These are phyloP conservation scores for Komagataella populi DNA, from an alignment of 805 yeast genomes.

Conservation along the genomic window DNA sequence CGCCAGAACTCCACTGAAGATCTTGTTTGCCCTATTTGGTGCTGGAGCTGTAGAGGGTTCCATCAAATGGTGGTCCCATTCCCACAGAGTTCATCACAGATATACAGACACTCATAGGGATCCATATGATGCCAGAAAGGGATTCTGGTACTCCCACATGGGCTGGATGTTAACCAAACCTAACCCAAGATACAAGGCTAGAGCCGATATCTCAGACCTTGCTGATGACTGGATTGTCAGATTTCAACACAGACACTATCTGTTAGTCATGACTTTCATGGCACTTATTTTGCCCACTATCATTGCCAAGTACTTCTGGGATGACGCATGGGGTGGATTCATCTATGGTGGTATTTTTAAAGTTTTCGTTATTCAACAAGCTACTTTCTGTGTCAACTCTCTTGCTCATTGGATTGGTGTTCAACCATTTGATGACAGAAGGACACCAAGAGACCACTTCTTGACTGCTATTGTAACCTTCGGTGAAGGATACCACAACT, in stretches of 20 bases:
- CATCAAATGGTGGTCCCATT: constrained; percentile 82
- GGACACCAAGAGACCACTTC: constrained; percentile 61
- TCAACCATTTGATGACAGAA: constrained; percentile 61
- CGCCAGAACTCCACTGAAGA: constrained; percentile 44
- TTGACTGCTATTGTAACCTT: constrained; percentile 53
- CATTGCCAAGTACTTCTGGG: constrained; percentile 55
- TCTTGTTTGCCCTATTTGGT: constrained; percentile 65
- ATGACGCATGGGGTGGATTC: constrained; percentile 65
- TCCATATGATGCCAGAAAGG: constrained; percentile 77
- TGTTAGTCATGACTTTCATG: constrained; percentile 40
- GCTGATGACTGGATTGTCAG: constrained; percentile 68
- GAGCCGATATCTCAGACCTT: constrained; percentile 73
- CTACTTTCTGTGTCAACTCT: constrained; percentile 66
- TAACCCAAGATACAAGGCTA: constrained; percentile 69
- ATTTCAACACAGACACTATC: constrained; percentile 71
- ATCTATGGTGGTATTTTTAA: constrained; percentile 70
- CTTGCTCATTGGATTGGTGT: constrained; percentile 70
- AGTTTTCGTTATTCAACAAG: constrained; percentile 64
- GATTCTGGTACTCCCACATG: constrained; percentile 74
- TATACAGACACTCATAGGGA: constrained; percentile 75
- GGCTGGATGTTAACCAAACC: constrained; percentile 80
- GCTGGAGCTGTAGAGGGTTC: constrained; percentile 80
- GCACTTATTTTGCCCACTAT: constrained; percentile 52
- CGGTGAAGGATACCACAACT: constrained; percentile 89
- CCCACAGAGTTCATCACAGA: constrained; percentile 78